phyloP scores from a whole-genome alignment of 768 basidiomycete genomes.

The Phylloporus sp. region DNA sequence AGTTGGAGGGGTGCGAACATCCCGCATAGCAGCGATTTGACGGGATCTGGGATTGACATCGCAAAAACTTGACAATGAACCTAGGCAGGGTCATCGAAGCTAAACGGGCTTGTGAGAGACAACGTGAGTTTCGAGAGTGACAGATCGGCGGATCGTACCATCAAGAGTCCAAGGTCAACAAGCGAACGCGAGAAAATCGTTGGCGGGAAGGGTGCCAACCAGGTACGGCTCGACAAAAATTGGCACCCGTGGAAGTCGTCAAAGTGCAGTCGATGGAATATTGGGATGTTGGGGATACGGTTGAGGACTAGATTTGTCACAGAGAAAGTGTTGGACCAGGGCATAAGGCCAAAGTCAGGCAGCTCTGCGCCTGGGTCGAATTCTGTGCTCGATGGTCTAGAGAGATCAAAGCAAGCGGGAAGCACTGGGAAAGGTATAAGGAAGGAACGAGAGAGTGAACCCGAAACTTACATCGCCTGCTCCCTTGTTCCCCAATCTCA shows the following conservation, averaged over 20 bases:
- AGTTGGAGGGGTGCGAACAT: neutral
- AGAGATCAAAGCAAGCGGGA: neutral
- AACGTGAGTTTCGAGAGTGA: neutral
- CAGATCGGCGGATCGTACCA: neutral
- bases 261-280: neutral
- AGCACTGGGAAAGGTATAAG: neutral
- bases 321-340: neutral
- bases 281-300: neutral
- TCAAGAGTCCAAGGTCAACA: neutral
- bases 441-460: neutral
- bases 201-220: neutral
- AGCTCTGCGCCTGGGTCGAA: neutral
- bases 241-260: neutral
- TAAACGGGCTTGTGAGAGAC: neutral
- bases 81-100: neutral
- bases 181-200: neutral
- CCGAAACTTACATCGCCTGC: neutral
- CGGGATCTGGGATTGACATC: neutral
- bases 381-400: neutral
- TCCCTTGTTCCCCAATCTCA: neutral
- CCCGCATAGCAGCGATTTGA: neutral
- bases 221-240: neutral
- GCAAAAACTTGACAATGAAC: neutral
- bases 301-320: neutral
- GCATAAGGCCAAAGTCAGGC: neutral